These are phyloP conservation scores for Edaphochlamys debaryana DNA, from an alignment of 139 green algal genomes.

Conservation along the genomic window DNA sequence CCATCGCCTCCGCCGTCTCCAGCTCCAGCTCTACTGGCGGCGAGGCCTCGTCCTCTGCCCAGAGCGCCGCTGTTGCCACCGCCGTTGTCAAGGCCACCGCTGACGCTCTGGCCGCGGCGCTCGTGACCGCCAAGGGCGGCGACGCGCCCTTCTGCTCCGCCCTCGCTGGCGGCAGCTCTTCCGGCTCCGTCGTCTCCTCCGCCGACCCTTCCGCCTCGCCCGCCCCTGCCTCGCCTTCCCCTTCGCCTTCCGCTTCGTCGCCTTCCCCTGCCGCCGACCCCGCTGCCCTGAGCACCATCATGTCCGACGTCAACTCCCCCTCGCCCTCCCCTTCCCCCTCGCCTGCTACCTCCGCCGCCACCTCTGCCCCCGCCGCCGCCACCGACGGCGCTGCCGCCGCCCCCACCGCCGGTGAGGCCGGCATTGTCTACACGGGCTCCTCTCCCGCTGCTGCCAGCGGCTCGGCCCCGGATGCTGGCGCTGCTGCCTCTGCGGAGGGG, in stretches of 20 bases:
- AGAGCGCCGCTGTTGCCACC: not conserved
- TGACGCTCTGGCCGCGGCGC: not conserved
- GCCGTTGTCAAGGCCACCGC: not conserved
- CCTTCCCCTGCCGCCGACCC: no score
- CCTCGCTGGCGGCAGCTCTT: not conserved
- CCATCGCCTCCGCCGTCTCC: not conserved
- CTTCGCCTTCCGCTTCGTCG: no score
- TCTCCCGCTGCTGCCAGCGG: not conserved
- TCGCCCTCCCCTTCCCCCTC: not conserved
- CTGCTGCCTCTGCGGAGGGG: not conserved
- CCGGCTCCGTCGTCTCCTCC: not conserved
- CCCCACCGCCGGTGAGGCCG: no score
- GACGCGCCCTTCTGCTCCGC: not conserved
- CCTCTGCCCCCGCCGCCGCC: no score
- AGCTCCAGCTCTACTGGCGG: not conserved
- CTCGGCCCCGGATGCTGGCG: no score
- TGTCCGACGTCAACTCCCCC: not conserved
- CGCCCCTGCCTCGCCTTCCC: not conserved
- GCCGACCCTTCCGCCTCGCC: not conserved
- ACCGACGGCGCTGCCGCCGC: no score
- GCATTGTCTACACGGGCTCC: no score
- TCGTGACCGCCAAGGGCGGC: not conserved
- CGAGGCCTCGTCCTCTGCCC: not conserved
- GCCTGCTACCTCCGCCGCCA: no score
- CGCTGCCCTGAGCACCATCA: no score